Percentiles rank a stretch among this genome's conserved stretches.
These are phyloP conservation scores for Talaromyces sp. DNA, from an alignment of 2,329 filamentous ascomycete genomes.

Conservation along the genomic window DNA sequence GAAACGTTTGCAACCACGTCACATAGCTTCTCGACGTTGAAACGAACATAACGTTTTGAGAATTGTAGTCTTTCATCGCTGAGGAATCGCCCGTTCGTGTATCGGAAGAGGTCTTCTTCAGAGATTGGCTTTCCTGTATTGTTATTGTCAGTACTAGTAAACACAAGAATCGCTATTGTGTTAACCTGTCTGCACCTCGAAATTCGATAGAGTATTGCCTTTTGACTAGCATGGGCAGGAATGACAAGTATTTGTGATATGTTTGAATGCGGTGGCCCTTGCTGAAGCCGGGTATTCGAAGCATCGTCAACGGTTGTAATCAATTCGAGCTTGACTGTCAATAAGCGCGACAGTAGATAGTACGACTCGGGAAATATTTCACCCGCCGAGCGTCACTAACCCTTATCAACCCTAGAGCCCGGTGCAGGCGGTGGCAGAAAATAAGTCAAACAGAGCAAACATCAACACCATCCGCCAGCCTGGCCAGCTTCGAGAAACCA, in stretches of 20 bases:
- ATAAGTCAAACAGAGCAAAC: slow-evolving; percentile 17
- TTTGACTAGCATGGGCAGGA: neutral
- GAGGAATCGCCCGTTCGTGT: too few relatives aligned
- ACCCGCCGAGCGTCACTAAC: neutral
- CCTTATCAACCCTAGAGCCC: neutral
- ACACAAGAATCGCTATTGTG: neutral
- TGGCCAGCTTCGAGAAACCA: slow-evolving; percentile 9
- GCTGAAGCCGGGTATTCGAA: neutral
- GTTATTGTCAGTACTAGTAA: too few relatives aligned
- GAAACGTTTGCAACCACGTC: too few relatives aligned
- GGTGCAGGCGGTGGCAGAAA: neutral
- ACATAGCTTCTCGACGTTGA: too few relatives aligned
- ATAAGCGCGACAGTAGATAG: neutral
- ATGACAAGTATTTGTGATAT: neutral
- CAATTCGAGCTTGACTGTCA: neutral
- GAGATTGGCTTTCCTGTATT: too few relatives aligned
- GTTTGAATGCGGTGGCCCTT: neutral
- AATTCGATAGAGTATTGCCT: neutral
- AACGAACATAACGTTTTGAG: too few relatives aligned
- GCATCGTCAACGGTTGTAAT: neutral
- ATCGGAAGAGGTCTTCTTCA: too few relatives aligned
- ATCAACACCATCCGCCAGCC: slow-evolving; percentile 15
- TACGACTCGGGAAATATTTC: neutral
- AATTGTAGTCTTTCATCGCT: too few relatives aligned
- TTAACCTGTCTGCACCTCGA: neutral